Evolutionary conservation across 139 green algal genomes (phyloP).

Genomic region (Picochlorum sp.): DNA sequence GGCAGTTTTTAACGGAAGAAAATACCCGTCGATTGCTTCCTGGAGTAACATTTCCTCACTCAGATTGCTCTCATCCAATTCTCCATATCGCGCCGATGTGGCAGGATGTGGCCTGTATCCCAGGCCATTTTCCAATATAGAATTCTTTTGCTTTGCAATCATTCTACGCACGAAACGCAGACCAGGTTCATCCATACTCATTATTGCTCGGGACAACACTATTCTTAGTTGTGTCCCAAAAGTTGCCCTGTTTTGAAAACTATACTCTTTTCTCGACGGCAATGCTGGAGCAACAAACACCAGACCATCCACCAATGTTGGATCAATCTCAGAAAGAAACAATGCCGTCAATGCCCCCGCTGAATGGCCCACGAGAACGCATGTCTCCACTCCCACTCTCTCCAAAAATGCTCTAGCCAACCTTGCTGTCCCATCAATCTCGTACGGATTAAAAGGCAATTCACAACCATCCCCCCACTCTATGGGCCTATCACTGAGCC

Average conservation of each 20-base stretch:
- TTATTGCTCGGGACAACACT: conserved; percentile 24
- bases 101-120: conserved; percentile 7
- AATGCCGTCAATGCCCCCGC: conserved; percentile 44
- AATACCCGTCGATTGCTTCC: conserved; percentile 49
- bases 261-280: conserved; percentile 17
- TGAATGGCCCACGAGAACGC: conserved; percentile 50
- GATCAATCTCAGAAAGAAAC: conserved; percentile 27
- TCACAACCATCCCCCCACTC: conserved; percentile 23
- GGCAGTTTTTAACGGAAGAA: conserved; percentile 38
- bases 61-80: not conserved
- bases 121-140: conserved; percentile 32
- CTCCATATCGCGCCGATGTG: not conserved
- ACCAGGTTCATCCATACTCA: conserved; percentile 31
- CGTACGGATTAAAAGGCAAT: conserved; percentile 47
- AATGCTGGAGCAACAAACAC: conserved; percentile 47
- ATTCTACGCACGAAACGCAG: conserved; percentile 47
- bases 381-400: conserved; percentile 14
- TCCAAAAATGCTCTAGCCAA: conserved; percentile 22
- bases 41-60: conserved; percentile 4
- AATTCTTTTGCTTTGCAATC: conserved; percentile 27
- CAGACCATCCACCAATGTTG: conserved; percentile 19
- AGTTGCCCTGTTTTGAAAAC: conserved; percentile 20
- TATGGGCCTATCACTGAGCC: conserved; percentile 43
- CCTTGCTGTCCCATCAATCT: conserved; percentile 12
- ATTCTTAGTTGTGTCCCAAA: conserved; percentile 42